Base-by-base conservation (phyloP, 768 basidiomycete species). In the Suillus cothurnatus region DNA sequence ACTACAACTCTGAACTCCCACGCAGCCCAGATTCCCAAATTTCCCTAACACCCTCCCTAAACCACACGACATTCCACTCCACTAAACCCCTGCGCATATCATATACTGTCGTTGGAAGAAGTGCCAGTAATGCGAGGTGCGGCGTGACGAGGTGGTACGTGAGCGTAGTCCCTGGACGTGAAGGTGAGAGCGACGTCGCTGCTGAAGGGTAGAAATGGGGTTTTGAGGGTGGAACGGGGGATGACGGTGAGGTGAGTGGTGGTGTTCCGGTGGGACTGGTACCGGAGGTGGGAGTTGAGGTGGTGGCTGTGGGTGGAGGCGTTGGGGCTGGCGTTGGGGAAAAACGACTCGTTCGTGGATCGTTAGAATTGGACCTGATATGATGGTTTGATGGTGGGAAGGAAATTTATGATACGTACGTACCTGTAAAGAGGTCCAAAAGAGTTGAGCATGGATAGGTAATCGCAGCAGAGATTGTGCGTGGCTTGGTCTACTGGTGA, bases 401-500 rank as follows among this genome's bases (percentile, higher is more conserved):
- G 19, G 21, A 12, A 21, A 34, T 4, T 6, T 32, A 11, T 55
- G 11, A n/a, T n/a, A 12, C 12, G 6, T 55, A n/a, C 21, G 11
- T 55, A 32, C 53, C 21, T 32, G 70, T 96, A 99, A 36, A 99
- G 74, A 19, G 90, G 86, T 50, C 92, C 89, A 68, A 97, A 95
- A 1, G 93, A 87, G 69, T 89, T 91, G 62, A 97, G 83, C 82
- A 93, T 94, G 64, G 88, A 88, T 28, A 98, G 81, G 72, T 95
- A 98, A 71, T 98, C 95, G 68, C 92, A 94, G 71, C 94, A 96
- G 23, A 97, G 83, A 67, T 90, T 93, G 71, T 95, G 90, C 0
- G 93, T 95, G 6, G 89, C 88, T 64, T 90, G 85, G 73, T 98
- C 95, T 34, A 97, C 92, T 6, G 95, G 94, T 0, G 93, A 94